phyloP scores from a whole-genome alignment of 495 filamentous ascomycete species.

The Ascodesmis nigricans region DNA sequence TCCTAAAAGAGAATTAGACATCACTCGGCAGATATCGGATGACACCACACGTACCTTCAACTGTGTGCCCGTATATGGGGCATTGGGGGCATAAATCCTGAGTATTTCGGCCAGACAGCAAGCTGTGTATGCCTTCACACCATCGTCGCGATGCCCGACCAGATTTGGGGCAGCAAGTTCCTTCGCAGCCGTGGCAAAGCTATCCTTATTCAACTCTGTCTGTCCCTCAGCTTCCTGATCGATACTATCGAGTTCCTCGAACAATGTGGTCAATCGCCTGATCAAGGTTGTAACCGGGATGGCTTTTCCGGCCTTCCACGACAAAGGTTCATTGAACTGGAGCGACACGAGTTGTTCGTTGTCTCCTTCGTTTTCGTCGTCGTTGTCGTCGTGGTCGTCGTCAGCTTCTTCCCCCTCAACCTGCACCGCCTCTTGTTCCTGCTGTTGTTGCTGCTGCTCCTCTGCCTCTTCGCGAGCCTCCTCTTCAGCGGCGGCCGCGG shows the following conservation, averaged over 20 bases:
- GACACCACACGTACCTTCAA: conserved; percentile 45
- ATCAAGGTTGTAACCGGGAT: conserved; percentile 69
- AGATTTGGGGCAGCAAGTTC: conserved; percentile 68
- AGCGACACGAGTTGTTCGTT: too few species aligned
- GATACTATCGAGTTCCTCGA: conserved; percentile 60
- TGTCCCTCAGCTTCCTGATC: too few species aligned
- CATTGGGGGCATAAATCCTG: conserved; percentile 80
- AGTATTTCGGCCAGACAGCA: conserved; percentile 88
- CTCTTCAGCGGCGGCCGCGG: too few species aligned
- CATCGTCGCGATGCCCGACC: conserved; percentile 72
- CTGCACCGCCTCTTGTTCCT: too few species aligned
- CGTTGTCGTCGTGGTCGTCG: too few species aligned
- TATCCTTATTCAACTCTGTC: conserved; percentile 58
- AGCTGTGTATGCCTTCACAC: conserved; percentile 69
- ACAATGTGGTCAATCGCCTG: conserved; percentile 53
- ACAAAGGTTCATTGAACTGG: conserved; percentile 64
- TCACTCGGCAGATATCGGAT: not conserved
- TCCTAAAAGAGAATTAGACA: conserved; percentile 37
- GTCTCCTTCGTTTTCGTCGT: too few species aligned
- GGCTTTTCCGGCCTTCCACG: conserved; percentile 74
- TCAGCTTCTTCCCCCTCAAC: too few species aligned
- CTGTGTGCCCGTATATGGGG: conserved; percentile 74
- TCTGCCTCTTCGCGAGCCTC: too few species aligned
- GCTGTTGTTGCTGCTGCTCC: too few species aligned
- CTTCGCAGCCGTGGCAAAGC: conserved; percentile 62